Base-by-base conservation (phyloP, 2,329 filamentous ascomycete species). In the Fusarium newnesense region DNA sequence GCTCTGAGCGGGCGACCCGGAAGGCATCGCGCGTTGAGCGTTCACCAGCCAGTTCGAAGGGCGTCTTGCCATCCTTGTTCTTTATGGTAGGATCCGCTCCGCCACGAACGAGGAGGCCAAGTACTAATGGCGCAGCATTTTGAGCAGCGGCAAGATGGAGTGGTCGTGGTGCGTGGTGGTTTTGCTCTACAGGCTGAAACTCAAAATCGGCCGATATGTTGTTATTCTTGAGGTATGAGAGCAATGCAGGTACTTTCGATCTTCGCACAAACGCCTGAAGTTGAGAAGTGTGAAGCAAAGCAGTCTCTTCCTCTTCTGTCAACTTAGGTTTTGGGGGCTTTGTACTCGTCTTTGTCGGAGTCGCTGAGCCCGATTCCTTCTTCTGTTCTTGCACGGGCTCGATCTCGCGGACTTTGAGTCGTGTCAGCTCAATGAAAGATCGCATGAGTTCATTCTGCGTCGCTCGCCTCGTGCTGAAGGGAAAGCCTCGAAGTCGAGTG, bases 401-500 rank as follows among this genome's bases (percentile, higher is more conserved):
- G 34, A 98, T 88, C 70, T 93, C 92, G 54, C 90, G 91, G 52
- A 97, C 88, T 82, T 99, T 98, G 21, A 98, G 88, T 21, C 96
- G 88, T 0, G 96, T 99, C 37, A 99, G 87, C 83, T 99, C 96
- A 70, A 97, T 93, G 77, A 98, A 99, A 2, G 93, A 93, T 43
- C 96, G 90, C 93, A 98, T 96, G 0, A 99, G 90, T 81, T 99
- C 96, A 53, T 93, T 94, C 79, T 98, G 95, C 0, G 96, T 99
- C 2, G 96, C 94, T 64, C 96, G 88, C 18, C 95, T 89, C 13
- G 96, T 99, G 80, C 89, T 97, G 81, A 99, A 99, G 0, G 96
- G 96, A 72, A 99, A 98, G 0, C 94, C 92, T 63, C 96, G 89
- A 77, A 97, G 87, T 40, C 96, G 88, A 2, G 91, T 85, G 78